A percentile compares a stretch with the other conserved stretches of the same genome.
These are phyloP conservation scores for Lasiodiplodia theobromae DNA, from an alignment of 2,329 filamentous ascomycete species.

Conservation along the genomic window DNA sequence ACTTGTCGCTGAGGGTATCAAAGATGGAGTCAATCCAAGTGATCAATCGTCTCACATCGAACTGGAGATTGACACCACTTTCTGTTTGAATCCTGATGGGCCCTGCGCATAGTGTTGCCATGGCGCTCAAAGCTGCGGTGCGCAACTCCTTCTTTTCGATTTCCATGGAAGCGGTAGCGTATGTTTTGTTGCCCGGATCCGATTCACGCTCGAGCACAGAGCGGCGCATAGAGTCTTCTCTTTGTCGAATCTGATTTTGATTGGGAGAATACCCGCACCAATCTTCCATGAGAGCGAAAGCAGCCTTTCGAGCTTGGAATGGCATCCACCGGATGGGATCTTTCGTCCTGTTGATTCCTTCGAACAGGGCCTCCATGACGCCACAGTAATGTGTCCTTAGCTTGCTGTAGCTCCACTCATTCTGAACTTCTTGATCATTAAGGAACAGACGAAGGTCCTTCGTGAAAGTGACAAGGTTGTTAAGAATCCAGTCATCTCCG, in stretches of 20 bases:
- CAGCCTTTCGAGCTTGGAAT: conserved; percentile 93
- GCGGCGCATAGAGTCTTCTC: conserved; percentile 87
- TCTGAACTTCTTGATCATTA: conserved; percentile 93
- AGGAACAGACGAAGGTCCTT: conserved; percentile 93
- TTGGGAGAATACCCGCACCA: conserved; percentile 99
- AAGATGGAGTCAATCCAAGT: conserved; percentile 97
- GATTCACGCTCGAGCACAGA: conserved; percentile 81
- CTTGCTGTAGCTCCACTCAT: conserved; percentile 92
- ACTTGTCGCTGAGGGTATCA: conserved; percentile 86
- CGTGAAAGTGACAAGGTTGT: conserved; percentile 86
- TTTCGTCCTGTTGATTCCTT: conserved; percentile 83
- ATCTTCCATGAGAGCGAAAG: conserved; percentile 96
- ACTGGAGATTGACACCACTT: conserved; percentile 84
- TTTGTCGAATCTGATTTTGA: conserved; percentile 77
- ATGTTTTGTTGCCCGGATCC: conserved; percentile 75
- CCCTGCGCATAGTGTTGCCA: conserved; percentile 87
- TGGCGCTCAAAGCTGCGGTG: conserved; percentile 89
- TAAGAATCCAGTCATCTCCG: conserved; percentile 88
- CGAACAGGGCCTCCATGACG: conserved; percentile 89
- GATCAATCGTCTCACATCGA: conserved; percentile 91
- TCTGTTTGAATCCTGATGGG: conserved; percentile 89
- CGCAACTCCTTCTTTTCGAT: conserved; percentile 94
- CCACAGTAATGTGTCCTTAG: conserved; percentile 93
- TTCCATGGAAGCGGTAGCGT: conserved; percentile 87
- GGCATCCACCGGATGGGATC: conserved; percentile 95